Base-by-base conservation (phyloP, 805 yeast species). In the Myxozyma neotropica region DNA sequence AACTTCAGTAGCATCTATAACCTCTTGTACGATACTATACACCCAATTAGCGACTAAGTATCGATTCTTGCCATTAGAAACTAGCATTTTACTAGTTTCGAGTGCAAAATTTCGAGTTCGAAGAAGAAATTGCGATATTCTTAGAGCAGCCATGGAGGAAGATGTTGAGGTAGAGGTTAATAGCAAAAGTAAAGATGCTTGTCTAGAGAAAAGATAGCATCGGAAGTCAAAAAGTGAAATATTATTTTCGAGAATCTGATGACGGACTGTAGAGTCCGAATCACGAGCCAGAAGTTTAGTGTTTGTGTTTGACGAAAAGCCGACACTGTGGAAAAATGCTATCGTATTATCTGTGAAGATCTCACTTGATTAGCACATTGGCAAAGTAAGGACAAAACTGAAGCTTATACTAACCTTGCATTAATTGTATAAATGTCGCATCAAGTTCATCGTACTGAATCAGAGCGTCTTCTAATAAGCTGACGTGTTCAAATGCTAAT, bases 381-480 rank as follows among this genome's bases (percentile, higher is more conserved):
- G 35, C 26, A 26, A 10, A 5, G 13, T 15, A 6, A 17, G 12
- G 19, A 43, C 1, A 35, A 21, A 46, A 17, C 12, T 5, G 26
- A 1, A 17, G 26, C 3, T 23, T 40, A 4, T 27, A 27, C 45
- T 17, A 17, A 33, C 45, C 65, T 38, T 59, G 58, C 45, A 55
- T 60, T 35, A 58, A 67, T 35, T 57, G 67, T 31, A 70, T 66
- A 31, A 76, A 75, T 6, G 72, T 63, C 1, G 66, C 58, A 17
- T 77, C 76, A 4, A 88, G 66, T 29, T 74, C 75, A 33, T 81
- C 80, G 63, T 83, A 86, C 23, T 80, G 78, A 2, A 70, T 72
- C 36, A 86, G 69, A 0, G 93, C 79, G 53, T 88, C 92, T 27
- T 85, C 87, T 26, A 77, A 72, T 24, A 87, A 78, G 26, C 80